Base-by-base conservation (phyloP, 2,329 filamentous ascomycete species). In the Myotisia sp. region DNA sequence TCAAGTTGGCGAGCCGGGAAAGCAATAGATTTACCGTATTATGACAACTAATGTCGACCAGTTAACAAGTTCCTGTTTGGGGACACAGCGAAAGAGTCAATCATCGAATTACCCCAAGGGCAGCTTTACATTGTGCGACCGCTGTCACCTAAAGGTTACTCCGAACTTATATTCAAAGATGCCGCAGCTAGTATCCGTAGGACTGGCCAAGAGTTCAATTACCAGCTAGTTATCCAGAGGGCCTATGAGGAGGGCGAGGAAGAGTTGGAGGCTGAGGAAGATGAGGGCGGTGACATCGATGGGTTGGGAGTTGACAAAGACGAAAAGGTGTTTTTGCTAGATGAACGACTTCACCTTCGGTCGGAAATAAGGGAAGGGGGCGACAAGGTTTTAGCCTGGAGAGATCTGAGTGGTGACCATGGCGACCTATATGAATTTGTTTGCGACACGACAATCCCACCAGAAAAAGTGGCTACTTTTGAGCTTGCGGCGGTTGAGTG, bases 341-440 rank as follows among this genome's bases (percentile, higher is more conserved):
- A 95, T 70, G 79, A 94, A 56, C 74, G 75, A 35, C 68, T 98
- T 23, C 83, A 83, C 52, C 84, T 98, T 50, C 78, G 87, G 37
- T 79, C 83, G 27, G 83, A 92, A 54, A 71, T 79, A 42, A 72
- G 86, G 43, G 75, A 84, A 42, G 76, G 74, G 23, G 81, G 80
- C 14, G 81, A 92, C 47, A 83, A 80, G 50, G 76, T 95, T 6
- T 71, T 98, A 43, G 87, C 87, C 39, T 98, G 90, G 90, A 78
- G 80, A 46, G 90, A 98, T 53, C 63, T 95, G 40, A 94, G 85
- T 48, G 90, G 90, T 37, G 90, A 98, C 64, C 70, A 74, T 20
- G 87, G 85, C 35, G 90, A 98, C 58, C 70, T 95, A n/a, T 98
- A 83, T 68, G 87, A 98, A 57, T 98, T 95, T 53, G 81, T 98